Conservation (phyloP, 805 yeast species). For the Metschnikowia anglica region DNA sequence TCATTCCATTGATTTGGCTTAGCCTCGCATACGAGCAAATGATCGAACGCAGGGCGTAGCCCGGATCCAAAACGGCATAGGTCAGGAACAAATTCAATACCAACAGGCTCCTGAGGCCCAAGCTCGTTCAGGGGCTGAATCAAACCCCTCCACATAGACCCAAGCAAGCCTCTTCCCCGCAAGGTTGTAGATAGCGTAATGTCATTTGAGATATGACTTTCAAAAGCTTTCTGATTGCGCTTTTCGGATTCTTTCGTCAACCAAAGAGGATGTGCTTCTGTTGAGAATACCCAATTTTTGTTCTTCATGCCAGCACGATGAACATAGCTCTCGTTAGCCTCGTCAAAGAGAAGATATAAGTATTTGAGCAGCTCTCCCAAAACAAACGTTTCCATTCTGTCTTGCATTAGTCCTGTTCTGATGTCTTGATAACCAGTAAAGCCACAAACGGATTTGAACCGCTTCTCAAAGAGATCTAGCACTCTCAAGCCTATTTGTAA, state of each 20-base stretch:
- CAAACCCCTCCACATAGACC: constrained; percentile 15
- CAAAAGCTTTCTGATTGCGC: constrained; percentile 11
- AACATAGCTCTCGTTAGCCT: constrained; percentile 46
- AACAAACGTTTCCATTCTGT: constrained; percentile 91
- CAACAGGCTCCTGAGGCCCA: background rate
- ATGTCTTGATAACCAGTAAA: constrained; percentile 75
- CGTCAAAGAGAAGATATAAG: constrained; percentile 75
- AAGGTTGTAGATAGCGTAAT: constrained; percentile 9
- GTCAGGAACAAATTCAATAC: background rate
- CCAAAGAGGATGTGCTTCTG: constrained; percentile 95
- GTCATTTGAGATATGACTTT: constrained; percentile 5
- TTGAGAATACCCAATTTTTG: constrained; percentile 66
- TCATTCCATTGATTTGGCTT: constrained; percentile 23
- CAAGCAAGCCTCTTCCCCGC: constrained; percentile 7
- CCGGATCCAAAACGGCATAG: constrained; percentile 17
- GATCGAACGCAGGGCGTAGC: constrained; percentile 14
- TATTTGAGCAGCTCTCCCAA: constrained; percentile 86
- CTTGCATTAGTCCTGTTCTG: constrained; percentile 57
- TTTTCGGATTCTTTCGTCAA: constrained; percentile 36
- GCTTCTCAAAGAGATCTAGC: constrained; percentile 51
- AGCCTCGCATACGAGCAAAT: constrained; percentile 32
- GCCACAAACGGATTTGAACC: constrained; percentile 69
- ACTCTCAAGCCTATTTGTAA: constrained; percentile 71
- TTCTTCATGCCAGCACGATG: constrained; percentile 37
- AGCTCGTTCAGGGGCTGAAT: constrained; percentile 8